Percentiles rank a stretch among this genome's conserved stretches.
Conservation (phyloP, 2,329 filamentous ascomycete species). For the Fusarium sp. region DNA sequence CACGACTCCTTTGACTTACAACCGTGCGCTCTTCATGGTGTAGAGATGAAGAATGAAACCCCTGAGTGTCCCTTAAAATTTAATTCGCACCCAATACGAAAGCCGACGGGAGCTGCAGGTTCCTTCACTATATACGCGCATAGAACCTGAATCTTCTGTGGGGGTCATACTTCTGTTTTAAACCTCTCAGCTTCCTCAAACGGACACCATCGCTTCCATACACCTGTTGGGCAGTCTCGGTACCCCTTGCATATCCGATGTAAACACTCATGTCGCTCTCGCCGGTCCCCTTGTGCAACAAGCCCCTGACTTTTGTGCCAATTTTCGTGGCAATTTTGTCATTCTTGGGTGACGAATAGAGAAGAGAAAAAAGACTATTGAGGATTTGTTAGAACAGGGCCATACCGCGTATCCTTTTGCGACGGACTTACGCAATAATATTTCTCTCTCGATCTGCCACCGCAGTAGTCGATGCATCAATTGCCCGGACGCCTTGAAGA, state of each 20-base stretch:
- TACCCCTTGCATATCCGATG: slow-evolving; percentile 65
- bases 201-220: slow-evolving; percentile 65
- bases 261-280: slow-evolving; percentile 44
- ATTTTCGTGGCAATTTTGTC: neutral
- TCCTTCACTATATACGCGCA: neutral
- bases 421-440: neutral
- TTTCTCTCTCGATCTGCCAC: neutral
- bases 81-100: neutral
- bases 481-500: slow-evolving; percentile 49
- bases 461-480: neutral
- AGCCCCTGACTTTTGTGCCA: neutral
- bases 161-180: slow-evolving; percentile 65
- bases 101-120: neutral
- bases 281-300: slow-evolving; percentile 16
- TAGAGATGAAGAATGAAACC: neutral
- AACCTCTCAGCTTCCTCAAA: slow-evolving; percentile 54
- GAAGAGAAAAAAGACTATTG: slow-evolving; percentile 6
- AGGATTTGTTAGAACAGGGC: neutral
- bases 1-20: neutral
- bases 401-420: too few relatives aligned
- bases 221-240: slow-evolving; percentile 54
- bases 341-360: neutral
- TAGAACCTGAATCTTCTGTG: slow-evolving; percentile 57
- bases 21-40: neutral
- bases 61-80: neutral